Base-by-base conservation (phyloP, 768 basidiomycete species). In the Termitomyces sp. region DNA sequence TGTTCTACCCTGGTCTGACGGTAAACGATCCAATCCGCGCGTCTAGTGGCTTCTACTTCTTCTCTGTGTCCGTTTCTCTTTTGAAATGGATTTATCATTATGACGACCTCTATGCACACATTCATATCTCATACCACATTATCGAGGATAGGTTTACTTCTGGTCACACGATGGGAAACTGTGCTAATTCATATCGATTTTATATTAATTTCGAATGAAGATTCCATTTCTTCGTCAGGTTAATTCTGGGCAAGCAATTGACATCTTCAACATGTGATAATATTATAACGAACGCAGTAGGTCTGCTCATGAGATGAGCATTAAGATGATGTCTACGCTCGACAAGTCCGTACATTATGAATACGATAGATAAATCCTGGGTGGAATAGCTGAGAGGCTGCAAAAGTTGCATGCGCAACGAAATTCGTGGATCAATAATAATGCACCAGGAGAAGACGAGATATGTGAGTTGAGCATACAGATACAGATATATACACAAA, bases 401-500 rank as follows among this genome's bases (percentile, higher is more conserved):
- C 16, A 28, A 40, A 36, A 9, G 20, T 26, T 28, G 28, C 40
- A 26, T 56, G 40, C 46, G n/a, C 43, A 50, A 18, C 36, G 35
- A 43, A 44, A 14, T 23, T 50, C 48, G 35, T 50, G 36, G 33
- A 59, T 54, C 41, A 41, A n/a, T n/a, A 20, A 43, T n/a, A 28
- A 38, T 16, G 26, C 8, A 36, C 36, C 9, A 41, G 35, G 12
- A 18, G 4, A 30, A 12, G 28, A 28, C 10, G 3, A 12, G 30
- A n/a, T 30, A 30, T 6, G 18, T 13, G 33, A 50, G 56, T 30
- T 28, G 43, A 52, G 46, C 50, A 49, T 50, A 56, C 58, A 50
- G 43, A 58, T 56, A 64, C 12, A 55, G 61, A 57, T 30, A 55
- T 55, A 64, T 64, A 64, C 63, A 64, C 38, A 33, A n/a, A 50